Evolutionary conservation across 2,329 filamentous ascomycete species (phyloP).

Genomic region (Fusarium papillatum): DNA sequence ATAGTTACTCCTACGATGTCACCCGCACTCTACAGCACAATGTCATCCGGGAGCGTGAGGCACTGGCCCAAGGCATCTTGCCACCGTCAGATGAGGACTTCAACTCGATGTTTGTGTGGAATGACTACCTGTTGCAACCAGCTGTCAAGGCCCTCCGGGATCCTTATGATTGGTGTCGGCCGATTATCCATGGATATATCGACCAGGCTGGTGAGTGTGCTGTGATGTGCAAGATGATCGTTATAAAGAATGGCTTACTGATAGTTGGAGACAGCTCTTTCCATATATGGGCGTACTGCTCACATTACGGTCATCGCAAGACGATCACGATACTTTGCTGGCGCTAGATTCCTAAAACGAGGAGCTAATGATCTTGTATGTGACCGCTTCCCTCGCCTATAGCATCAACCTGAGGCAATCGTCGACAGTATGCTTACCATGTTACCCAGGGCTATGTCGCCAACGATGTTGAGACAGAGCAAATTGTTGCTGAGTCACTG

Average conservation of each 20-base stretch:
- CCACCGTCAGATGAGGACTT: slow-evolving; percentile 74
- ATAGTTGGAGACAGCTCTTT: slow-evolving; percentile 64
- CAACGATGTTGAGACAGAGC: slow-evolving; percentile 98
- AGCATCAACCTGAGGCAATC: not conserved
- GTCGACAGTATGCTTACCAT: slow-evolving; percentile 9
- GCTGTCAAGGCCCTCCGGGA: slow-evolving; percentile 79
- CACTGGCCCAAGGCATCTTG: slow-evolving; percentile 74
- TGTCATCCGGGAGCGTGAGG: slow-evolving; percentile 83
- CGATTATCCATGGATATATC: slow-evolving; percentile 96
- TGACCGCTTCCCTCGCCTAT: not conserved
- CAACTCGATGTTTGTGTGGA: slow-evolving; percentile 99
- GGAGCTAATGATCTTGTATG: slow-evolving; percentile 87
- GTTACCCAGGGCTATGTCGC: slow-evolving; percentile 85
- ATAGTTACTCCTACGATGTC: slow-evolving; percentile 98
- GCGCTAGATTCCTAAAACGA: slow-evolving; percentile 93
- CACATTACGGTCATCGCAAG: slow-evolving; percentile 96
- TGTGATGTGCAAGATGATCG: not conserved
- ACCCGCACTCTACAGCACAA: slow-evolving; percentile 94
- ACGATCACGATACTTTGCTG: slow-evolving; percentile 93
- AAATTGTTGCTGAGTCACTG: slow-evolving; percentile 94
- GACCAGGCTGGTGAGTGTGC: slow-evolving; percentile 77
- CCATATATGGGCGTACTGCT: slow-evolving; percentile 88
- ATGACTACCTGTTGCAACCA: slow-evolving; percentile 87
- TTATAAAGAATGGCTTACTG: not conserved
- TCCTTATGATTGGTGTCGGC: slow-evolving; percentile 95